Base-by-base conservation (phyloP, 306 rosid species). In the Urtica urens region DNA sequence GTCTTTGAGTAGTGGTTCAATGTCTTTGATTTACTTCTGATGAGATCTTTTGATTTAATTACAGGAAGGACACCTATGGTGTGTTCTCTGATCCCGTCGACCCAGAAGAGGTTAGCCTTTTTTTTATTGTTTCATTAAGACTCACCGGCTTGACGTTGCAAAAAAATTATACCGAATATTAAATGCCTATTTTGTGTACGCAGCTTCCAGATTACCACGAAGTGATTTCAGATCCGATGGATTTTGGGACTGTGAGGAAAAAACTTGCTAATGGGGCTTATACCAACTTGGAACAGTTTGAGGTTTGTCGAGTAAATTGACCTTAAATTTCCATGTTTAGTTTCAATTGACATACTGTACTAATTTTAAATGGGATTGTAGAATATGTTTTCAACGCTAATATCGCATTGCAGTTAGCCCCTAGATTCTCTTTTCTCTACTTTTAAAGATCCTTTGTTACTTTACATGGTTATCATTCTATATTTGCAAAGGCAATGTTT, bases 121-220 rank as follows among this genome's bases (percentile, higher is more conserved):
- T 41, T 51, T 18, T n/a, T n/a, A n/a, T n/a, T n/a, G n/a, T n/a
- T n/a, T n/a, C n/a, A n/a, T n/a, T n/a, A n/a, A n/a, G n/a, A n/a
- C n/a, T n/a, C n/a, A n/a, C n/a, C n/a, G n/a, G n/a, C n/a, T n/a
- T n/a, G n/a, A n/a, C n/a, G n/a, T n/a, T n/a, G n/a, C n/a, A n/a
- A n/a, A n/a, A n/a, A n/a, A n/a, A n/a, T n/a, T n/a, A n/a, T n/a
- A n/a, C n/a, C n/a, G n/a, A 23, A 24, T 8, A 14, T 25, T 51
- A 43, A 34, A 29, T 40, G 6, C 19, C 23, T 55, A 10, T 51
- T 49, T 7, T 33, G 29, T 51, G 7, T 37, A 46, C 45, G 73
- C 66, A 80, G 88, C 83, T 80, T 51, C 88, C 88, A 14, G 88
- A 80, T 62, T 80, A 80, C 57, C 76, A 63, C 40, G 88, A 80